These are phyloP conservation scores for Vachellia pachyceras DNA, from an alignment of 306 rosid genomes.

Conservation along the genomic window DNA sequence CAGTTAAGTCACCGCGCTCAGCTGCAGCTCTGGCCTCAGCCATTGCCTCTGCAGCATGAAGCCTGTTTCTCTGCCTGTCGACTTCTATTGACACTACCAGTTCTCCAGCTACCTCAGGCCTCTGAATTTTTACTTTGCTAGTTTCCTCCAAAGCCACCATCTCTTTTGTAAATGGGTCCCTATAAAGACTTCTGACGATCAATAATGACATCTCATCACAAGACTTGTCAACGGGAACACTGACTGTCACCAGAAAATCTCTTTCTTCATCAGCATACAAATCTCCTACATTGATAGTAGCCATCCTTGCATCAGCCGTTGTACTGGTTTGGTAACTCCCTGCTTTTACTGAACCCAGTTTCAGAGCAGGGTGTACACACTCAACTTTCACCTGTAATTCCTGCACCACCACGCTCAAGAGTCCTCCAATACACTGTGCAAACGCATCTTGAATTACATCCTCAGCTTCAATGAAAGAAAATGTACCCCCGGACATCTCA, in stretches of 20 bases:
- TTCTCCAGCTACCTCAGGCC: slow-evolving; percentile 59
- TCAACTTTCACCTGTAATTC: slow-evolving; percentile 67
- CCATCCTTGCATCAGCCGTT: slow-evolving; percentile 59
- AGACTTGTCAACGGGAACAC: slow-evolving; percentile 69
- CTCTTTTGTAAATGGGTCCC: slow-evolving; percentile 80
- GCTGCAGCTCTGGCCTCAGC: slow-evolving; percentile 84
- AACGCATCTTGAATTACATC: slow-evolving; percentile 95
- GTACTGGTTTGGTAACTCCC: slow-evolving; percentile 78
- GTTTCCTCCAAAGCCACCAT: slow-evolving; percentile 57
- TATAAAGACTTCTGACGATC: slow-evolving; percentile 59
- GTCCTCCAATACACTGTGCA: slow-evolving; percentile 98
- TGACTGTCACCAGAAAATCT: slow-evolving; percentile 78
- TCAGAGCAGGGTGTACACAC: slow-evolving; percentile 64
- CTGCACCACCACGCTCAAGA: slow-evolving; percentile 92
- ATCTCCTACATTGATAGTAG: slow-evolving; percentile 72
- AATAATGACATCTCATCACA: slow-evolving; percentile 69
- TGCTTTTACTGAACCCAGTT: slow-evolving; percentile 69
- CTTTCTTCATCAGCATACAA: slow-evolving; percentile 96
- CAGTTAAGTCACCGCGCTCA: slow-evolving; percentile 68
- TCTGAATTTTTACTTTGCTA: slow-evolving; percentile 68
- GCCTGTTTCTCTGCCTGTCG: slow-evolving; percentile 89
- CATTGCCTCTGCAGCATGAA: slow-evolving; percentile 84
- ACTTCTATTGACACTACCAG: slow-evolving; percentile 76
- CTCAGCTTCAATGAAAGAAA: slow-evolving; percentile 95
- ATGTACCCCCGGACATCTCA: slow-evolving; percentile 88